phyloP scores from a whole-genome alignment of 2,329 filamentous ascomycete genomes.

The Falciphora oryzae region DNA sequence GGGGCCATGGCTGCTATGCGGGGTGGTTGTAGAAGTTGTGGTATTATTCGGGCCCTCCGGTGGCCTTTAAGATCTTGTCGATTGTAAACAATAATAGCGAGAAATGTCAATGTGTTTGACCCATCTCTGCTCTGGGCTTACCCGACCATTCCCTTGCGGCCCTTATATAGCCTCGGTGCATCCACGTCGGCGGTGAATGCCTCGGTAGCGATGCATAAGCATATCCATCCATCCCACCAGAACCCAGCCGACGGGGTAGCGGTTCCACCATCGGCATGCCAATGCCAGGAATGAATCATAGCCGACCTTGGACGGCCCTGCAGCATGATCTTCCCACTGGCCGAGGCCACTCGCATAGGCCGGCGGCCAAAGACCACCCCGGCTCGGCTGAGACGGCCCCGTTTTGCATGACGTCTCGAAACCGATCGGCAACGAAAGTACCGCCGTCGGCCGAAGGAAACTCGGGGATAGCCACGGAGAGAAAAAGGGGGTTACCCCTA shows the following conservation, averaged over 20 bases:
- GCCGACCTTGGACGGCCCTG: not conserved
- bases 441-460: not conserved
- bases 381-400: not conserved
- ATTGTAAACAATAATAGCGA: too few species aligned
- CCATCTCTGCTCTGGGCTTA: too few species aligned
- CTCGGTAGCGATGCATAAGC: not conserved
- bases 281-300: not conserved
- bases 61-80: not conserved
- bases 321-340: not conserved
- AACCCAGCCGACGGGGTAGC: not conserved
- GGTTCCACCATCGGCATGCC: not conserved
- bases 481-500: not conserved
- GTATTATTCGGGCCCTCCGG: not conserved
- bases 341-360: not conserved
- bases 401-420: not conserved
- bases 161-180: not conserved
- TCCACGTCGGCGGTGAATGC: not conserved
- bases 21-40: too few species aligned
- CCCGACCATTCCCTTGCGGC: too few species aligned
- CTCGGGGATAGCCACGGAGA: too few species aligned
- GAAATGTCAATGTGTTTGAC: too few species aligned
- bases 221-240: not conserved
- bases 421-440: not conserved
- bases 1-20: constrained; percentile 14
- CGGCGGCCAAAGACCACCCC: not conserved